Evolutionary conservation across 2,329 filamentous ascomycete species (phyloP), one percentile per base, ranked within the genome.

Genomic region (Colletotrichum orchidophilum): DNA sequence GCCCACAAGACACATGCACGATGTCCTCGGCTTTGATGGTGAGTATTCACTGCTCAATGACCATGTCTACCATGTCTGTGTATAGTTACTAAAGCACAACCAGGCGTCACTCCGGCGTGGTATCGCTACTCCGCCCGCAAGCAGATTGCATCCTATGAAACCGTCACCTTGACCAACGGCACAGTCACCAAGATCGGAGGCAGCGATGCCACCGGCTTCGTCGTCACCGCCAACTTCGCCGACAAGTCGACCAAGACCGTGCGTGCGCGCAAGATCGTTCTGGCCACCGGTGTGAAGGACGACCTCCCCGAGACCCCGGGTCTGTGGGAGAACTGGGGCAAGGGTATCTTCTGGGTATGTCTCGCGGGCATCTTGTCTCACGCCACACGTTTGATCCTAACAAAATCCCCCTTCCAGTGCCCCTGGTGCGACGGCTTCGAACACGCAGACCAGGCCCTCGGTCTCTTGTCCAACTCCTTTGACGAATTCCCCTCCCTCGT

Each of bases 351-450:
- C 79, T 91, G 89, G 88, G 69, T 69, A 58, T 9, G 60, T 50
- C 21, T 12, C 24, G 12, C 8, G 8, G n/a, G 7, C 9, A 29
- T 18, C 5, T 21, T 11, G 3, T 21, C 6, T 3, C 15, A n/a
- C 39, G 8, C 18, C 39, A 9, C n/a, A 21, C 27, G n/a, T 18
- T 8, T 15, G 21, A 1, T 52, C 8, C 29, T 54, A 21, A 63
- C n/a, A n/a, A n/a, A n/a, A 29, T 15, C 21, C 12, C 5, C n/a
- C n/a, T 12, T 42, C 18, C 26, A 60, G 66, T 91, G 89, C 65
- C 88, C 88, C 0, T 91, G 89, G 89, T 91, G 89, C 73, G 89
- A 91, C 75, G 89, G 89, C 13, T 83, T 87, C 73, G 89, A 91
- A 78, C 88, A 91, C 76, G 86, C 85, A 0, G 87, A 90, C 75